Conservation (phyloP, 305 asterid species). For the Petunia hybrid region DNA sequence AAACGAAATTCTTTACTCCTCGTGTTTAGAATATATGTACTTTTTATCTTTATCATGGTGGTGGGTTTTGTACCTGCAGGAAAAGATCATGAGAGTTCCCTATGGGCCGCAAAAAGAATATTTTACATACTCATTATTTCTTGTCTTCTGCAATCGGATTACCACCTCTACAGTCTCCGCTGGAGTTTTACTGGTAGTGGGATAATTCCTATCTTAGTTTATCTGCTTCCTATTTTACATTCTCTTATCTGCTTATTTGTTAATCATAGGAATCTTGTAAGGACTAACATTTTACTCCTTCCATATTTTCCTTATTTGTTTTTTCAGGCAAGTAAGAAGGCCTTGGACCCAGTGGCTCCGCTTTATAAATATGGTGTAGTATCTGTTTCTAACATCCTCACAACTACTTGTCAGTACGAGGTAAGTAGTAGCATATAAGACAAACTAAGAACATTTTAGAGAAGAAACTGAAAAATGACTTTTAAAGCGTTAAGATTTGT, state of each 20-base stretch:
- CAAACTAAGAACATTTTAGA: background rate
- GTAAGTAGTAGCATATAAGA: conserved; percentile 41
- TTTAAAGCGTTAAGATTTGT: conserved; percentile 1
- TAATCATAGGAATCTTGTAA: conserved; percentile 10
- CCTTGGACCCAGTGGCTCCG: conserved; percentile 95
- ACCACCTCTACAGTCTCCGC: conserved; percentile 96
- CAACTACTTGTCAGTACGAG: conserved; percentile 99
- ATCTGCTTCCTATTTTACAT: conserved; percentile 21
- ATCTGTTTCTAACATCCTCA: conserved; percentile 92
- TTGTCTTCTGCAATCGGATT: conserved; percentile 98
- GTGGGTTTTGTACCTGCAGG: conserved; percentile 64
- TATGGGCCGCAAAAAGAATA: conserved; percentile 87
- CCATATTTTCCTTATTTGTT: conserved; percentile 32
- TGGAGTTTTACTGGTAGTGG: conserved; percentile 76
- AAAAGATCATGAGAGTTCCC: conserved; percentile 97
- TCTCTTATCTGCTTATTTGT: background rate
- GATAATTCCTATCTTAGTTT: conserved; percentile 33
- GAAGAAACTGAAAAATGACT: conserved; percentile 9
- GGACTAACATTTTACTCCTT: background rate
- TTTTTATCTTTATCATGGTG: conserved; percentile 30
- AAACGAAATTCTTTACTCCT: background rate
- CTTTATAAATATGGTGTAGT: conserved; percentile 78
- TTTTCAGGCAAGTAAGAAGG: conserved; percentile 76
- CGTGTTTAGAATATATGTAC: background rate
- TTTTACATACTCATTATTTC: conserved; percentile 86